Conservation (phyloP, 2,329 filamentous ascomycete species). For the Tolypocladium cylindrosporum region DNA sequence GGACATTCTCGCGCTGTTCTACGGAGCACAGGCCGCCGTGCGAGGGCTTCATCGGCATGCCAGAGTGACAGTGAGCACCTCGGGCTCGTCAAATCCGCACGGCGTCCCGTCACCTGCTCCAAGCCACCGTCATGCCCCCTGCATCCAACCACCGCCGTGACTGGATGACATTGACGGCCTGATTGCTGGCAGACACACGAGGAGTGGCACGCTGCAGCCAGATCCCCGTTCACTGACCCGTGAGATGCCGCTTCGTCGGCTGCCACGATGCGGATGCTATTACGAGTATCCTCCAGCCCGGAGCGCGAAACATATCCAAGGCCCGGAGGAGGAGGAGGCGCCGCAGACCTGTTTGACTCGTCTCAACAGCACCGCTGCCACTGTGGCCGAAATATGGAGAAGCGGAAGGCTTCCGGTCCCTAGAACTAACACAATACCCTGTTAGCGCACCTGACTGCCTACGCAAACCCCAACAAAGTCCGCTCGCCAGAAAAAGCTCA, state of each 20-base stretch:
- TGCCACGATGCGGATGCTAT: not conserved
- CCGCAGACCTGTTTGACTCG: not conserved
- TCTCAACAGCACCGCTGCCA: not conserved
- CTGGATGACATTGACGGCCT: not conserved
- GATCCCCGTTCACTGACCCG: not conserved
- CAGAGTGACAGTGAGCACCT: not conserved
- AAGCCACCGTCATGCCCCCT: slow-evolving; percentile 1
- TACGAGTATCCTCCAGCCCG: not conserved
- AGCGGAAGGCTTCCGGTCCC: not conserved
- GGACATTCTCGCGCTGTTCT: not conserved
- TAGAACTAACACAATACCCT: not conserved
- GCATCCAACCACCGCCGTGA: slow-evolving; percentile 2
- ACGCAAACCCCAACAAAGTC: not conserved
- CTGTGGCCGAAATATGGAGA: not conserved
- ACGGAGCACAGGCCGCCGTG: not conserved
- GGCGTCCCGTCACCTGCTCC: not conserved
- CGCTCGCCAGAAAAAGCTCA: not conserved
- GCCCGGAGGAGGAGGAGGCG: not conserved
- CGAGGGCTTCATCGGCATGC: not conserved
- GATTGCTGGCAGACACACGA: not conserved
- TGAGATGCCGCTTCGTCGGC: not conserved
- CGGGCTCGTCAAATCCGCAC: not conserved
- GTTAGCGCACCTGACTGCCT: not conserved
- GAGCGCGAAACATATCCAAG: not conserved
- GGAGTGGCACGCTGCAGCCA: not conserved